Percentiles rank a stretch among this genome's conserved stretches.
phyloP scores from a whole-genome alignment of 495 filamentous ascomycete genomes.

The Aspergillus cavernicola region DNA sequence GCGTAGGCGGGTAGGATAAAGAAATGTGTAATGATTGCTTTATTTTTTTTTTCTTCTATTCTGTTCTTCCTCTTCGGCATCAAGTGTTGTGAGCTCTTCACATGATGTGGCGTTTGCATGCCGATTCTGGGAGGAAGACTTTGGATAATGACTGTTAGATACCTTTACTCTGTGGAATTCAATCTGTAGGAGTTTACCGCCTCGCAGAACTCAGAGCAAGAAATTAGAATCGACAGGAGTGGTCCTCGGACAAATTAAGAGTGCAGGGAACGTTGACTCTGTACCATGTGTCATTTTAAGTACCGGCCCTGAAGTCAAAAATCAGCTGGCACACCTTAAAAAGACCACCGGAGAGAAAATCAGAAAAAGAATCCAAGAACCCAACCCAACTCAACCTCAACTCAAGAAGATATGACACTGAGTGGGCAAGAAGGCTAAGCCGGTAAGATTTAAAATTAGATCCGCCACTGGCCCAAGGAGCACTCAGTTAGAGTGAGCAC shows the following conservation, averaged over 20 bases:
- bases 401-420: too few species aligned
- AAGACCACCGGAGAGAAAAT: too few species aligned
- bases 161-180: neutral
- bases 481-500: too few species aligned
- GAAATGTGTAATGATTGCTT: constrained; percentile 9
- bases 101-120: constrained; percentile 1
- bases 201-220: too few species aligned
- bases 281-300: neutral
- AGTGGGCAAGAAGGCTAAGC: too few species aligned
- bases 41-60: constrained; percentile 7
- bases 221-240: neutral
- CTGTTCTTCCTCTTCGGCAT: constrained; percentile 5
- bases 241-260: too few species aligned
- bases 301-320: too few species aligned
- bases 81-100: neutral
- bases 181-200: neutral
- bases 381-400: too few species aligned
- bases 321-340: too few species aligned
- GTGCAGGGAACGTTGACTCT: neutral
- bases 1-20: constrained; percentile 29
- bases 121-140: neutral
- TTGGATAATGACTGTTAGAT: constrained; percentile 5
- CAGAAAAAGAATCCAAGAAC: too few species aligned
- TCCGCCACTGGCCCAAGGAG: too few species aligned
- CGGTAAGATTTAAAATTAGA: too few species aligned